phyloP scores from a whole-genome alignment of 208 protist species.

The Entamoeba nuttalli region DNA sequence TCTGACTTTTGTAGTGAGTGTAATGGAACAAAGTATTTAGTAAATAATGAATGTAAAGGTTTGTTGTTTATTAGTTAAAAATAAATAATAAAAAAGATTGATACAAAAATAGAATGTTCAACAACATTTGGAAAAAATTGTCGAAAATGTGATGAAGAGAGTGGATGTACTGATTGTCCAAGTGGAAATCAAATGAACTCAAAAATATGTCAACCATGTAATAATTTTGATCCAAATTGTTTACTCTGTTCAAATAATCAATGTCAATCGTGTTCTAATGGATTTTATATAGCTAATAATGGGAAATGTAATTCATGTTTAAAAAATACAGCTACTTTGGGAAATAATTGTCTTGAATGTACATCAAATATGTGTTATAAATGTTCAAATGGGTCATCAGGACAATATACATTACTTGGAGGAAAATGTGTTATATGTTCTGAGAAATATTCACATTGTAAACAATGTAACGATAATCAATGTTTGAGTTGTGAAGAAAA shows the following conservation, averaged over 20 bases:
- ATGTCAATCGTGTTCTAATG: not conserved
- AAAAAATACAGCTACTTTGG: not conserved
- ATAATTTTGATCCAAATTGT: not conserved
- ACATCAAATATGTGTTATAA: not conserved
- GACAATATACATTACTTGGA: not conserved
- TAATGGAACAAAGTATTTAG: not conserved
- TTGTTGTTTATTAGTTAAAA: not conserved
- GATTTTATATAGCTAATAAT: not conserved
- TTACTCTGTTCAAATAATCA: not conserved
- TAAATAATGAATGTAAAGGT: not conserved
- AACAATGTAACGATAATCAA: not conserved
- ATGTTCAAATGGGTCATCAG: not conserved
- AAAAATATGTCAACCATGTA: not conserved
- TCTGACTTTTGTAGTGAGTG: not conserved
- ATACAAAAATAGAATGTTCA: not conserved
- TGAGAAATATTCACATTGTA: not conserved
- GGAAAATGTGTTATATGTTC: not conserved
- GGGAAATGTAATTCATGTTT: not conserved
- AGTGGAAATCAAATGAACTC: not conserved
- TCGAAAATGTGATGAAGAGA: not conserved
- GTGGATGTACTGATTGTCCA: not conserved
- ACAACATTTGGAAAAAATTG: not conserved
- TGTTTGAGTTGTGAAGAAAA: not conserved
- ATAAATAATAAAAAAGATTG: not conserved
- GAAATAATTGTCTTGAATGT: not conserved